Percentiles rank a stretch among this genome's conserved stretches.
These are phyloP conservation scores for Pseudohalonectria lignicola DNA, from an alignment of 2,329 filamentous ascomycete genomes.

Conservation along the genomic window DNA sequence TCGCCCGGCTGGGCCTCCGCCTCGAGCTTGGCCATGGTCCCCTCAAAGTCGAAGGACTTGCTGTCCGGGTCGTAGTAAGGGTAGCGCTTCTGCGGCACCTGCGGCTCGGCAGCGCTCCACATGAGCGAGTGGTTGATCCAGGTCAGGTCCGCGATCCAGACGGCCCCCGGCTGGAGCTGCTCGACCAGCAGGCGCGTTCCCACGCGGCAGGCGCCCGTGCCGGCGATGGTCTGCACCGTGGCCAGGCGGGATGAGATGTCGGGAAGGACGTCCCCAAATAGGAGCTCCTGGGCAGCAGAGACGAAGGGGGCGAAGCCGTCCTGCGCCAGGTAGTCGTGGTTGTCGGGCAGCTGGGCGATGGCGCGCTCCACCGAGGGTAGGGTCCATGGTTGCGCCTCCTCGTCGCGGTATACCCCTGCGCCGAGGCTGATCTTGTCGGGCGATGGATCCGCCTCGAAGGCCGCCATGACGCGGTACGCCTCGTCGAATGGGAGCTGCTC, in stretches of 20 bases:
- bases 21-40: constrained; percentile 84
- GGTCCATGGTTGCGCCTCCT: too few relatives aligned
- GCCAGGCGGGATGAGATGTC: constrained; percentile 35
- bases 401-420: too few relatives aligned
- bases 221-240: constrained; percentile 97
- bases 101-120: constrained; percentile 84
- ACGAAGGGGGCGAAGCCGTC: too few relatives aligned
- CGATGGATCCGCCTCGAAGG: too few relatives aligned
- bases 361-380: too few relatives aligned
- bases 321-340: too few relatives aligned
- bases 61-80: constrained; percentile 99
- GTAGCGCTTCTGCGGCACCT: constrained; percentile 94
- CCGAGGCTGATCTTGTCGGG: too few relatives aligned
- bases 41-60: constrained; percentile 94
- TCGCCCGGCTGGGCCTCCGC: constrained; percentile 74
- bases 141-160: constrained; percentile 92
- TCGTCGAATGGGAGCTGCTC: too few relatives aligned
- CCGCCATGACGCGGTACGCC: too few relatives aligned
- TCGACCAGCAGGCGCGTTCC: constrained; percentile 77
- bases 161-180: constrained; percentile 79
- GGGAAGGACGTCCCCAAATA: too few relatives aligned
- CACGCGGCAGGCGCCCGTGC: constrained; percentile 90
- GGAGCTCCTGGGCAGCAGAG: too few relatives aligned
- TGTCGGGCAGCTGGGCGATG: too few relatives aligned
- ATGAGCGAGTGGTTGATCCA: constrained; percentile 98